A percentile compares a stretch with the other conserved stretches of the same genome.
Conservation (phyloP, 1,284 basidiomycete species). For the Ceratobasidium sp. region DNA sequence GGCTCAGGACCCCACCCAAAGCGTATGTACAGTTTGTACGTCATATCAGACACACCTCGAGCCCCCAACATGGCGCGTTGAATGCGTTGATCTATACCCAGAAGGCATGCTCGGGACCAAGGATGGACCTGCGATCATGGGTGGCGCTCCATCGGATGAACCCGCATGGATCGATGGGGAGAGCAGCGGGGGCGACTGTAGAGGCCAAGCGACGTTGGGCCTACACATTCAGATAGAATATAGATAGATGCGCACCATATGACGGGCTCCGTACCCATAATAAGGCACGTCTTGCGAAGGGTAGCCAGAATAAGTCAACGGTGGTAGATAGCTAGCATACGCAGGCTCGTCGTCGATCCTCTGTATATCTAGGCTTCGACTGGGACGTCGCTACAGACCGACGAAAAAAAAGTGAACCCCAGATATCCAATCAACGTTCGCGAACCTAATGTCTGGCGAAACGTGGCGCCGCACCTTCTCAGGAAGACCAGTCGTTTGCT, state of each 20-base stretch:
- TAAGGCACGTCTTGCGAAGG: slow-evolving; percentile 14
- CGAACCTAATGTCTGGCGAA: slow-evolving; percentile 23
- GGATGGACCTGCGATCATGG: slow-evolving; percentile 43
- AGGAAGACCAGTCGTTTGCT: slow-evolving; percentile 1
- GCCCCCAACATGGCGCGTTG: slow-evolving; percentile 2
- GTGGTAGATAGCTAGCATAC: slow-evolving; percentile 21
- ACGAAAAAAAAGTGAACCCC: background rate
- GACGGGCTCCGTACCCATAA: slow-evolving; percentile 13
- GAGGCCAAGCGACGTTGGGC: slow-evolving; percentile 3
- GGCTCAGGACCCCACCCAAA: background rate
- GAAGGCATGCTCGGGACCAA: background rate
- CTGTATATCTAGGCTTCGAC: slow-evolving; percentile 28
- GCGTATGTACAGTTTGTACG: slow-evolving; percentile 30
- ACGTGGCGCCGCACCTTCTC: slow-evolving; percentile 43
- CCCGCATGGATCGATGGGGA: slow-evolving; percentile 46
- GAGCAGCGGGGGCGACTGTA: slow-evolving; percentile 46
- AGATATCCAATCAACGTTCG: slow-evolving; percentile 1
- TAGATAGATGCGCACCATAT: slow-evolving; percentile 28
- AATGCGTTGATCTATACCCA: slow-evolving; percentile 28
- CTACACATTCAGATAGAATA: slow-evolving; percentile 3
- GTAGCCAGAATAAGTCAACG: background rate
- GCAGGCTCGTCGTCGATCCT: slow-evolving; percentile 21
- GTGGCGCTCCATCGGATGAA: slow-evolving; percentile 42
- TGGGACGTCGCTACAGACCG: slow-evolving; percentile 28
- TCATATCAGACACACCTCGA: slow-evolving; percentile 36